Conservation (phyloP, 495 filamentous ascomycete genomes). For the Geopyxis carbonaria region DNA sequence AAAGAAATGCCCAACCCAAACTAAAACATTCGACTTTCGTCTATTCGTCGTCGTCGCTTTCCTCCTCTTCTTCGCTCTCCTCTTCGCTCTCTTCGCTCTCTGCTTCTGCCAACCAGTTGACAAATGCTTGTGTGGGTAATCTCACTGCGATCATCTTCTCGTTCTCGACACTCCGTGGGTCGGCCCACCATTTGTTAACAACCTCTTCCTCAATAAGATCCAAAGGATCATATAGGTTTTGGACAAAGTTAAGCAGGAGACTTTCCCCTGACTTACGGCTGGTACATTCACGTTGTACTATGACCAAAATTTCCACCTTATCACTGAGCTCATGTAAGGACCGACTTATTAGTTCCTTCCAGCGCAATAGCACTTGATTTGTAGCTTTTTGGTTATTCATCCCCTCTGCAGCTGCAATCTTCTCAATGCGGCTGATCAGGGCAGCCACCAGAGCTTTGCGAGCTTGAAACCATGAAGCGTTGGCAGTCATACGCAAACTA, state of each 20-base stretch:
- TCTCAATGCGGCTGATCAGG: conserved; percentile 63
- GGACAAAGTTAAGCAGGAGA: conserved; percentile 55
- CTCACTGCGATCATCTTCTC: conserved; percentile 55
- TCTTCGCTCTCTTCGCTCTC: conserved; percentile 66
- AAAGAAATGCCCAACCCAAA: no score
- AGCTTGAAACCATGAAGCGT: conserved; percentile 75
- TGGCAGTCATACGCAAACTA: conserved; percentile 68
- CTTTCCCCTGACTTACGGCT: conserved; percentile 36
- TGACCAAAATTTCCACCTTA: conserved; percentile 70
- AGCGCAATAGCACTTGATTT: conserved; percentile 44
- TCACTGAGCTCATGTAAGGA: conserved; percentile 41
- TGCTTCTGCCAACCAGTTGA: conserved; percentile 72
- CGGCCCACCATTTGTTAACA: conserved; percentile 74
- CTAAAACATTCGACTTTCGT: conserved; percentile 23
- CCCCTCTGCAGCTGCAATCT: conserved; percentile 43
- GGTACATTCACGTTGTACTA: conserved; percentile 62
- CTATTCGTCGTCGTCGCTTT: conserved; percentile 36
- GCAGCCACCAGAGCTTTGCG: conserved; percentile 70
- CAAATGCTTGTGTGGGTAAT: conserved; percentile 54
- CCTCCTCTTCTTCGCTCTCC: conserved; percentile 45
- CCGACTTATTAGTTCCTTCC: conserved; percentile 33
- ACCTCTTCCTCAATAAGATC: conserved; percentile 84
- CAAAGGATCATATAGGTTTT: conserved; percentile 55
- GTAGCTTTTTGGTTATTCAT: conserved; percentile 33
- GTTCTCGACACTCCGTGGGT: conserved; percentile 42